These are phyloP conservation scores for Aechmea fasciata DNA, from an alignment of 176 grass and related monocot genomes.

Conservation along the genomic window DNA sequence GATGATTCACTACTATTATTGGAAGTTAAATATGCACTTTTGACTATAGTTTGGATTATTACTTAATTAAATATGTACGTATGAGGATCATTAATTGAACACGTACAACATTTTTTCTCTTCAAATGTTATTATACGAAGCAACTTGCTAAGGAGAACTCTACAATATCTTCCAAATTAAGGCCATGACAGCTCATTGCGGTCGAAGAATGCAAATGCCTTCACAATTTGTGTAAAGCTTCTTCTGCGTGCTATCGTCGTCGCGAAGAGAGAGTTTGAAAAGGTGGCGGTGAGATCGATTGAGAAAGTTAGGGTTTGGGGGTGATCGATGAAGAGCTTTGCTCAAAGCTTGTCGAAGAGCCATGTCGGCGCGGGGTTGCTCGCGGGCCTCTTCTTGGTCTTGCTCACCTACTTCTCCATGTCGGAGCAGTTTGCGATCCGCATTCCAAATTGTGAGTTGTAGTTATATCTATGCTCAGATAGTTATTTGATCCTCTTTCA, in stretches of 20 bases:
- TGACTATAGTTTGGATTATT: not conserved
- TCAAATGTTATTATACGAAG: no score
- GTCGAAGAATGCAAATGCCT: no score
- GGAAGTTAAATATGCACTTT: not conserved
- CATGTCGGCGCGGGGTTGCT: not conserved
- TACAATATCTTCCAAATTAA: no score
- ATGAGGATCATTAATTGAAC: not conserved
- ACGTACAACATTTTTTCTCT: no score
- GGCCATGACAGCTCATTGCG: no score
- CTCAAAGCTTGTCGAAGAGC: not conserved
- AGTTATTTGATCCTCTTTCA: not conserved
- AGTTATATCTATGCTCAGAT: no score
- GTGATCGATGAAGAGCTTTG: not conserved
- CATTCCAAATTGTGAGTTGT: not conserved
- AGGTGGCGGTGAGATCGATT: no score
- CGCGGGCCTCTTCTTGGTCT: not conserved
- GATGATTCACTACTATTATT: not conserved
- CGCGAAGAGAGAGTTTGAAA: no score
- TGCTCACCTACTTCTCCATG: not conserved
- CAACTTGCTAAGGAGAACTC: no score
- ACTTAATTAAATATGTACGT: not conserved
- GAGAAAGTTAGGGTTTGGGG: not conserved
- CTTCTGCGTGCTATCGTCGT: no score
- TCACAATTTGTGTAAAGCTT: no score
- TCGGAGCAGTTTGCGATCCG: not conserved